These are phyloP conservation scores for Carnegiea gigantea DNA, from an alignment of 179 eudicot species.

Conservation along the genomic window DNA sequence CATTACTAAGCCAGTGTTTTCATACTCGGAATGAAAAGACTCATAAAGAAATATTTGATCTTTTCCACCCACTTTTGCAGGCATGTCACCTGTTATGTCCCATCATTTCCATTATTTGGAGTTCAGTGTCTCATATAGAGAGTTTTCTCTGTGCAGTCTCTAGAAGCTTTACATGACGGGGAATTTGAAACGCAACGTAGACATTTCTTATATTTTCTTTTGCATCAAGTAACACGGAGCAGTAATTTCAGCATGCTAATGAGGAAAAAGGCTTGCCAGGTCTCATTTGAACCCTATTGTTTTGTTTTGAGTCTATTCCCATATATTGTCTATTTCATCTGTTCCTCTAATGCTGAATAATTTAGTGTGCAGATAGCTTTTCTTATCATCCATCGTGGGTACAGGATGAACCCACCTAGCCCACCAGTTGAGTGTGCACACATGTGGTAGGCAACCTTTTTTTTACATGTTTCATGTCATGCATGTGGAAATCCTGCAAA, in stretches of 20 bases:
- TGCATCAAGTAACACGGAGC: slow-evolving; percentile 97
- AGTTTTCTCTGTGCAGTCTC: slow-evolving; percentile 54
- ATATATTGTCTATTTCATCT: not conserved
- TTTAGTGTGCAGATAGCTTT: slow-evolving; percentile 75
- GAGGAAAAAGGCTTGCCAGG: slow-evolving; percentile 99
- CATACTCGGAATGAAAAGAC: slow-evolving; percentile 92
- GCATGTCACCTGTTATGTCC: slow-evolving; percentile 41
- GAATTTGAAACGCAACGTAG: slow-evolving; percentile 97
- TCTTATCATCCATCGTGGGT: slow-evolving; percentile 84
- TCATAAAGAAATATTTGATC: slow-evolving; percentile 96
- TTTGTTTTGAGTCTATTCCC: not conserved
- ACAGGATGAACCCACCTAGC: slow-evolving; percentile 91
- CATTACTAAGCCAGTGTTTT: slow-evolving; percentile 92
- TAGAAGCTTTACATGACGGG: slow-evolving; percentile 96
- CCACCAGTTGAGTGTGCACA: slow-evolving; percentile 98
- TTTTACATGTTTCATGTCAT: slow-evolving; percentile 1
- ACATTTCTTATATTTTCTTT: slow-evolving; percentile 78
- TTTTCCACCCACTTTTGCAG: slow-evolving; percentile 88
- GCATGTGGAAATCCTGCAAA: slow-evolving; percentile 8
- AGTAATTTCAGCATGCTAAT: slow-evolving; percentile 91
- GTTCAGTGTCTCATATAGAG: slow-evolving; percentile 1
- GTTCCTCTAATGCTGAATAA: slow-evolving; percentile 10
- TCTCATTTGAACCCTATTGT: slow-evolving; percentile 19
- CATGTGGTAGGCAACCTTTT: slow-evolving; percentile 72
- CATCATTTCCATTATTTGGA: slow-evolving; percentile 20